These are phyloP conservation scores for Curvularia eragrostidis DNA, from an alignment of 2,329 filamentous ascomycete genomes.

Conservation along the genomic window DNA sequence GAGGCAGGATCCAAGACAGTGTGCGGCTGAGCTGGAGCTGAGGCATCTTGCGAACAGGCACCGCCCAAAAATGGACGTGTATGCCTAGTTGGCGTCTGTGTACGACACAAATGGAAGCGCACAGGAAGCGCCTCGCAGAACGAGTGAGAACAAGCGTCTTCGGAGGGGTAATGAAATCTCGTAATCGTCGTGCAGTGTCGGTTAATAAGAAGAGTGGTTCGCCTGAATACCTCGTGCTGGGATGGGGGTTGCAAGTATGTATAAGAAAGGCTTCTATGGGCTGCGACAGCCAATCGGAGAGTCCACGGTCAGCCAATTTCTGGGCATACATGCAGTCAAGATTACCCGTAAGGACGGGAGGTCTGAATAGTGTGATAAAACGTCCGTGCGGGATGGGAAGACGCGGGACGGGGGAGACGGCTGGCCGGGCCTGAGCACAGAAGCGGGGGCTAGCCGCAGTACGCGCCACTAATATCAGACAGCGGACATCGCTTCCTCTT, in stretches of 20 bases:
- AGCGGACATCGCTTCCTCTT: conserved; percentile 3
- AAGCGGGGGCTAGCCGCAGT: conserved; percentile 3
- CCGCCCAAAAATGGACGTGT: background rate
- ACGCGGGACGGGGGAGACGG: conserved; percentile 11
- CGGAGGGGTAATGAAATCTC: background rate
- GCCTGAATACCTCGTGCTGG: background rate
- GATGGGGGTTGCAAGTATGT: background rate
- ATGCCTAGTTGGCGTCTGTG: background rate
- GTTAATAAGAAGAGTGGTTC: background rate
- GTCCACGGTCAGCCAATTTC: background rate
- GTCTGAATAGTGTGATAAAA: background rate
- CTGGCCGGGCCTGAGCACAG: conserved; percentile 4
- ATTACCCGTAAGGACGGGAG: conserved; percentile 4
- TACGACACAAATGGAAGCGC: background rate
- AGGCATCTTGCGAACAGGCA: background rate
- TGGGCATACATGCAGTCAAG: background rate
- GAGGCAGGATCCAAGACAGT: background rate
- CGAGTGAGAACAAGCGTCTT: background rate
- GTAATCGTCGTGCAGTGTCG: background rate
- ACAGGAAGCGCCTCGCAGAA: too few relatives aligned
- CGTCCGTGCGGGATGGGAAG: background rate
- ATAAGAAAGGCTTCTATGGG: background rate
- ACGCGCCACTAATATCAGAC: conserved; percentile 9
- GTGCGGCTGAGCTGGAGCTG: background rate
- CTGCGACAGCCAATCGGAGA: background rate